Conservation (phyloP, 2,329 filamentous ascomycete genomes). For the Penicillium concentricum region DNA sequence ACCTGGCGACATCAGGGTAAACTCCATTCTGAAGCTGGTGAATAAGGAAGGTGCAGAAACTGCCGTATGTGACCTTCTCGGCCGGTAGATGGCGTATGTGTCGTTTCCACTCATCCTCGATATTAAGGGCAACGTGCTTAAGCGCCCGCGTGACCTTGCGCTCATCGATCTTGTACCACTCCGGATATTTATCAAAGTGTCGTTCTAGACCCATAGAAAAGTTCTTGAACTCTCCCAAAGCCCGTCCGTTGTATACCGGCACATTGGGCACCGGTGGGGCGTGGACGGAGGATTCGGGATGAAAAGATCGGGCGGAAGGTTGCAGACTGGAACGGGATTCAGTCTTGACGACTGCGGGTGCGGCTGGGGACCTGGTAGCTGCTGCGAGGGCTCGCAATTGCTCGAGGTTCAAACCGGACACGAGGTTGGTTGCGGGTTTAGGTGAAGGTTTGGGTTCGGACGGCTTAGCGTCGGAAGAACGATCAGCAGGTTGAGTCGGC, state of each 20-base stretch:
- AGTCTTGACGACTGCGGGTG: neutral
- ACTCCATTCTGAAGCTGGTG: constrained; percentile 2
- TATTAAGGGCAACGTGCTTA: constrained; percentile 4
- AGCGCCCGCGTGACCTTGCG: constrained; percentile 6
- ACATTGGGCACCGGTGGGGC: constrained; percentile 4
- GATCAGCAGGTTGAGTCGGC: neutral
- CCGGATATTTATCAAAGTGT: constrained; percentile 6
- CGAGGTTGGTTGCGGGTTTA: neutral
- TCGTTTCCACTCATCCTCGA: constrained; percentile 8
- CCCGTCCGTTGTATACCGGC: constrained; percentile 2
- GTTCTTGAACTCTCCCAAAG: constrained; percentile 7
- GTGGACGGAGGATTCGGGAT: neutral
- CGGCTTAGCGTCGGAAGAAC: neutral
- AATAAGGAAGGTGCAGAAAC: constrained; percentile 15
- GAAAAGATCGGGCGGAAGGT: neutral
- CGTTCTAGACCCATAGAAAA: constrained; percentile 8
- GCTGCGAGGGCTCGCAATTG: constrained; percentile 7
- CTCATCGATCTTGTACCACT: neutral
- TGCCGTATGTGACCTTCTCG: neutral
- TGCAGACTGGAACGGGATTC: neutral
- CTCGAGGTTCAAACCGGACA: neutral
- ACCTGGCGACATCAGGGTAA: neutral
- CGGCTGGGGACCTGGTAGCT: constrained; percentile 7
- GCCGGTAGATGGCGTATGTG: neutral
- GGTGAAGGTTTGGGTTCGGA: neutral